A percentile compares a stretch with the other conserved stretches of the same genome.
Conservation (phyloP, 306 rosid genomes). For the Lupinus albus region DNA sequence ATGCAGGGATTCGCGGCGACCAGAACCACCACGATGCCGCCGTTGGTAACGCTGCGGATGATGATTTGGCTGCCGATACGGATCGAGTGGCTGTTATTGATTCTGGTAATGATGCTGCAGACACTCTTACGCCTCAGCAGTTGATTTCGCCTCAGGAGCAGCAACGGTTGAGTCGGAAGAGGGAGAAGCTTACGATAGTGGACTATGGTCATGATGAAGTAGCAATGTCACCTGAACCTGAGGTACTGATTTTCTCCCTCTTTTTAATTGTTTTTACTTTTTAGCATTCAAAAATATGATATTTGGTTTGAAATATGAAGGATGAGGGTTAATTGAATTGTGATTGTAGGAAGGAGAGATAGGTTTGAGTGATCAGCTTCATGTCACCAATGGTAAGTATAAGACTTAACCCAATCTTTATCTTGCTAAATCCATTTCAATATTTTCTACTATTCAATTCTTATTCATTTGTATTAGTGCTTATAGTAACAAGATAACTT, state of each 20-base stretch:
- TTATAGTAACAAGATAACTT: neutral
- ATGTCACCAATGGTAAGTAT: conserved; percentile 57
- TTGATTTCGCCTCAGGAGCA: conserved; percentile 40
- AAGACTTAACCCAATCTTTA: neutral
- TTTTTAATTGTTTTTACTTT: neutral
- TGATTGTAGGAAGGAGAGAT: conserved; percentile 77
- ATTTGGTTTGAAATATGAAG: conserved; percentile 2
- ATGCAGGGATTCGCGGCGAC: conserved; percentile 7
- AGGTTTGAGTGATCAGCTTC: conserved; percentile 57
- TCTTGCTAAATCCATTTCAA: neutral
- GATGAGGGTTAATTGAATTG: conserved; percentile 32
- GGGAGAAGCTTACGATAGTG: conserved; percentile 74
- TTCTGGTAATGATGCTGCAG: conserved; percentile 45
- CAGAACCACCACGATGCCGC: conserved; percentile 29
- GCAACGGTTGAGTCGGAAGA: conserved; percentile 36
- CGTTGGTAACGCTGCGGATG: conserved; percentile 47
- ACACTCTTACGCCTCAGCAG: conserved; percentile 49
- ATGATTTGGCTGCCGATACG: conserved; percentile 42
- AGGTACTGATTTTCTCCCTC: conserved; percentile 51
- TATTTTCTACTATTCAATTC: too few relatives aligned
- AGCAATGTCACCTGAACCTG: conserved; percentile 94
- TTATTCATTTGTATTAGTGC: neutral
- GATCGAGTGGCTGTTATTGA: conserved; percentile 43
- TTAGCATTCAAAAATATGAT: neutral
- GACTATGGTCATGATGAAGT: conserved; percentile 93